Evolutionary conservation across 768 basidiomycete species (phyloP).

Genomic region (Lactarius indigo): DNA sequence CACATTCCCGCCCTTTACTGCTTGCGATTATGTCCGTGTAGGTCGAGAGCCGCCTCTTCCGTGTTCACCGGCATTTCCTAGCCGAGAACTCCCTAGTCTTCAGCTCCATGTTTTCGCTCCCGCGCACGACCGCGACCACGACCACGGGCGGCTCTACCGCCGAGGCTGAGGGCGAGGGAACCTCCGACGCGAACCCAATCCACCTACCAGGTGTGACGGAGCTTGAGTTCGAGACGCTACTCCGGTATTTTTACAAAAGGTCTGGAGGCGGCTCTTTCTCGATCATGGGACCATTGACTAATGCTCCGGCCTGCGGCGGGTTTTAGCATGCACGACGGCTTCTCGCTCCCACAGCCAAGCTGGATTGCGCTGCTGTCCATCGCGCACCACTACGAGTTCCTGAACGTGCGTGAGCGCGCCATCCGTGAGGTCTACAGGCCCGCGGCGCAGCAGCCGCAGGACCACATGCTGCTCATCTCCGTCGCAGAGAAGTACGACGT

Average conservation of each 20-base stretch:
- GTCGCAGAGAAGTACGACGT: slow-evolving; percentile 16
- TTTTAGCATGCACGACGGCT: slow-evolving; percentile 18
- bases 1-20: too few relatives aligned
- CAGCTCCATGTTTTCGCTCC: slow-evolving; percentile 14
- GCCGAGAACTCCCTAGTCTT: slow-evolving; percentile 19
- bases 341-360: slow-evolving; percentile 6
- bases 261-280: background rate
- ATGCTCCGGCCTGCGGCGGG: too few relatives aligned
- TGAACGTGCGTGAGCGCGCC: slow-evolving; percentile 12
- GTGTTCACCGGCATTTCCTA: slow-evolving; percentile 21
- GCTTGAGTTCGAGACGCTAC: slow-evolving; percentile 20
- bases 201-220: slow-evolving; percentile 12
- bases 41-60: slow-evolving; percentile 20
- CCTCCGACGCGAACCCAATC: slow-evolving; percentile 17
- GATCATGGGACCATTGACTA: too few relatives aligned
- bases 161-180: slow-evolving; percentile 15
- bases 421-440: slow-evolving; percentile 10
- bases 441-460: background rate
- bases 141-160: background rate
- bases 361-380: slow-evolving; percentile 18
- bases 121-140: background rate
- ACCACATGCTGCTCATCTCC: slow-evolving; percentile 8
- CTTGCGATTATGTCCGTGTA: background rate
- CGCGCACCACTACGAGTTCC: slow-evolving; percentile 17
- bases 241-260: slow-evolving; percentile 20